These are phyloP conservation scores for Chamaecrista fasciculata DNA, from an alignment of 306 rosid species.

Conservation along the genomic window DNA sequence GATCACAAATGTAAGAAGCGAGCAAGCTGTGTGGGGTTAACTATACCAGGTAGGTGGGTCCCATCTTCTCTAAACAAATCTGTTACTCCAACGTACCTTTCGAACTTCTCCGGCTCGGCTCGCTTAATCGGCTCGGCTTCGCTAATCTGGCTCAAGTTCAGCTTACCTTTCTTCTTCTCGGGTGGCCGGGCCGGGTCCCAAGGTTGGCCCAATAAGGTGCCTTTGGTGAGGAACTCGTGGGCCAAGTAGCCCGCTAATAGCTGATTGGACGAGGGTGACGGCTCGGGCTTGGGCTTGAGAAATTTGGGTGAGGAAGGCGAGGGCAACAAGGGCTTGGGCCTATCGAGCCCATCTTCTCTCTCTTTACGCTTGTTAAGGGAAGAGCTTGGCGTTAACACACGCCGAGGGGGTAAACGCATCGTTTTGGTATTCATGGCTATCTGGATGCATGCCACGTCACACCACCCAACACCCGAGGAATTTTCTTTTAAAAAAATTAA, in stretches of 20 bases:
- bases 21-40: constrained; percentile 74
- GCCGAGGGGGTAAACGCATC: constrained; percentile 82
- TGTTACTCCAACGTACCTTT: constrained; percentile 53
- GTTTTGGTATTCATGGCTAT: constrained; percentile 67
- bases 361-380: constrained; percentile 51
- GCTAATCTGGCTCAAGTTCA: background rate
- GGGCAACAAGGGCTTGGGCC: constrained; percentile 10
- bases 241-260: constrained; percentile 66
- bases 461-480: constrained; percentile 18
- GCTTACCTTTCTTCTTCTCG: background rate
- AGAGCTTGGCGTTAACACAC: constrained; percentile 33
- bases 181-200: constrained; percentile 34
- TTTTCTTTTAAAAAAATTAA: background rate
- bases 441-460: constrained; percentile 52
- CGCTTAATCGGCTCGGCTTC: constrained; percentile 6
- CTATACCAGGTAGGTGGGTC: constrained; percentile 48
- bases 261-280: constrained; percentile 21
- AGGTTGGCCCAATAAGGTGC: constrained; percentile 54
- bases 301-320: constrained; percentile 15
- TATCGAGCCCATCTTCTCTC: constrained; percentile 27
- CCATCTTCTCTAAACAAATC: constrained; percentile 47
- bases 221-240: constrained; percentile 62
- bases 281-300: constrained; percentile 18
- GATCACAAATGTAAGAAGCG: constrained; percentile 47
- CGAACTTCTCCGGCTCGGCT: constrained; percentile 25